These are phyloP conservation scores for Kodamaea sp. DNA, from an alignment of 1,139 yeast genomes.

Conservation along the genomic window DNA sequence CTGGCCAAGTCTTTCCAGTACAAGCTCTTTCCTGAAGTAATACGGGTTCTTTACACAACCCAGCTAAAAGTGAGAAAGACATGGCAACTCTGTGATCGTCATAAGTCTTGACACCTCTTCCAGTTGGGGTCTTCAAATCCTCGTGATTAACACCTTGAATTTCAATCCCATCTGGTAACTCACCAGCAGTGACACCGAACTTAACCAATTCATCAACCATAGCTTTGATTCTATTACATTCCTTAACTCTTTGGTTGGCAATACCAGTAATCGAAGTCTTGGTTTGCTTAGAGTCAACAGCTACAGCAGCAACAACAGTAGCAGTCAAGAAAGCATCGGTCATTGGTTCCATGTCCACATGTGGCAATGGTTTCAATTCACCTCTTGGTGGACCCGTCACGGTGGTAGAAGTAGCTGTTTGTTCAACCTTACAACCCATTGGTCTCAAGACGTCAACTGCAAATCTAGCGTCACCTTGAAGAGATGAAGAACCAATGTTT, in stretches of 20 bases:
- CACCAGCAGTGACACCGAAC: constrained; percentile 83
- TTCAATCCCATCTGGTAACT: constrained; percentile 88
- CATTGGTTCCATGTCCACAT: constrained; percentile 98
- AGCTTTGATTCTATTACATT: constrained; percentile 93
- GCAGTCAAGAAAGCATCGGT: constrained; percentile 98
- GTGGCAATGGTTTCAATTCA: constrained; percentile 60
- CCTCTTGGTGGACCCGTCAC: constrained; percentile 86
- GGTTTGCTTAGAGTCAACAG: constrained; percentile 35
- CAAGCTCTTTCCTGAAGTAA: constrained; percentile 82
- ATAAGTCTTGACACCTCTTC: constrained; percentile 65
- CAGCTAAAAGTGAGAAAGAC: constrained; percentile 88
- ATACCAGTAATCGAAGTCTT: constrained; percentile 86
- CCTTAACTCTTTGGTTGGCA: constrained; percentile 97
- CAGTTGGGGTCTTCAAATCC: constrained; percentile 48
- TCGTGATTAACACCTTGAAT: constrained; percentile 61
- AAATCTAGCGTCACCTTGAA: constrained; percentile 97
- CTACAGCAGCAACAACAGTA: constrained; percentile 92
- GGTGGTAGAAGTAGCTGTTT: constrained; percentile 80
- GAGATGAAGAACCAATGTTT: constrained; percentile 84
- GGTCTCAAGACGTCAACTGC: constrained; percentile 90
- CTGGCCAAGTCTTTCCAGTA: constrained; percentile 99
- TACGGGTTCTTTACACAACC: constrained; percentile 53
- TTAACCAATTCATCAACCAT: constrained; percentile 86
- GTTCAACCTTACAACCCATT: constrained; percentile 91
- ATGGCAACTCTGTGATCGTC: constrained; percentile 99